Evolutionary conservation across 2,329 filamentous ascomycete genomes (phyloP).

Genomic region (Cordyceps farinosa): DNA sequence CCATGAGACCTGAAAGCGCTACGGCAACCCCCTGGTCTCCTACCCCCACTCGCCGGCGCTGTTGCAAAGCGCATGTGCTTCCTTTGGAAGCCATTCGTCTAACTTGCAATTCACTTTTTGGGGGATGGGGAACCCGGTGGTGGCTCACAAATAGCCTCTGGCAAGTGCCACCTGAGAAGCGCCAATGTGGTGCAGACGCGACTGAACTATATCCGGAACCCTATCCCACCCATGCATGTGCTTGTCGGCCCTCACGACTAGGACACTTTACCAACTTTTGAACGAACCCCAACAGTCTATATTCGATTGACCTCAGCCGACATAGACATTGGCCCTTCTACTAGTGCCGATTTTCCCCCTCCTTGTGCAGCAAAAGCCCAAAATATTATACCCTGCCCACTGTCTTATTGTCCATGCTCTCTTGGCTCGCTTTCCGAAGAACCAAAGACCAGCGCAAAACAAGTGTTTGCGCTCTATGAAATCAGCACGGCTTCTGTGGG

Average conservation of each 20-base stretch:
- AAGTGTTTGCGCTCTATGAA: background rate
- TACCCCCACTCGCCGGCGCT: background rate
- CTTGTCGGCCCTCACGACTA: background rate
- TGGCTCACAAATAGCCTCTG: background rate
- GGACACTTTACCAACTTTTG: background rate
- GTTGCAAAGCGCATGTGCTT: constrained; percentile 4
- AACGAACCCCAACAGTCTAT: background rate
- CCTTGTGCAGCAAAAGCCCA: background rate
- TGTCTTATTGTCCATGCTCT: background rate
- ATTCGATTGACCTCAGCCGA: background rate
- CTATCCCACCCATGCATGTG: background rate
- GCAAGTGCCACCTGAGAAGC: background rate
- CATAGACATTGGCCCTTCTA: background rate
- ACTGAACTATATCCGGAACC: constrained; percentile 13
- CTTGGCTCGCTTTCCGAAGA: background rate
- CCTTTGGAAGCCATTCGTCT: background rate
- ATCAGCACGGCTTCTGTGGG: background rate
- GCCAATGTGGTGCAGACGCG: background rate
- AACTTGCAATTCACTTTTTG: background rate
- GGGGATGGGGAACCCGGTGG: background rate
- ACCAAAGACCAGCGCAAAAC: background rate
- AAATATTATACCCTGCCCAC: background rate
- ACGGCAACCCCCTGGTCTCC: background rate
- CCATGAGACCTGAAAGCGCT: background rate
- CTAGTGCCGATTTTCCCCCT: background rate